Evolutionary conservation across 331 rosid genomes (phyloP).

Genomic region (Arachis monticola): DNA sequence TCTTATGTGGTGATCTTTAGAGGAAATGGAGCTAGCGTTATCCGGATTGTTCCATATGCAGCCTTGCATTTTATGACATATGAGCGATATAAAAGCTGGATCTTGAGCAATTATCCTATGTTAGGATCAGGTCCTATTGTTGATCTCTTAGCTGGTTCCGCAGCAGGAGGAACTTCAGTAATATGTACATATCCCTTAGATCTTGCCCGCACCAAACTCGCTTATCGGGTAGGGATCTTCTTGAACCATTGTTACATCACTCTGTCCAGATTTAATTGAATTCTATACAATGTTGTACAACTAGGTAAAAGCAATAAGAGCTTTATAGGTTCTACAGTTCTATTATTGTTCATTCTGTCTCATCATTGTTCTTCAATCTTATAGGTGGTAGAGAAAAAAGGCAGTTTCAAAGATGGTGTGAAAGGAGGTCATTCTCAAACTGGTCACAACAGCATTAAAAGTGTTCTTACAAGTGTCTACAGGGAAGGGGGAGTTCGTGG

Average conservation of each 20-base stretch:
- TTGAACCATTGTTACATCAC: slow-evolving; percentile 3
- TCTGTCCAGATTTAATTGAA: slow-evolving; percentile 4
- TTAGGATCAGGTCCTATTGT: slow-evolving; percentile 84
- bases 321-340: too few species aligned
- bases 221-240: slow-evolving; percentile 74
- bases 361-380: slow-evolving; percentile 21
- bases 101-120: slow-evolving; percentile 63
- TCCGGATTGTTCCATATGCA: slow-evolving; percentile 91
- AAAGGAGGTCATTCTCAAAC: slow-evolving; percentile 53
- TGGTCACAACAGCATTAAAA: slow-evolving; percentile 63
- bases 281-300: not conserved
- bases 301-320: not conserved
- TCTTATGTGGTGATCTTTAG: slow-evolving; percentile 50
- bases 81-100: slow-evolving; percentile 89
- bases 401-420: slow-evolving; percentile 47
- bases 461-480: slow-evolving; percentile 72
- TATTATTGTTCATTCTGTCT: too few species aligned
- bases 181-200: slow-evolving; percentile 94
- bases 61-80: slow-evolving; percentile 97
- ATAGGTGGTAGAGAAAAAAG: slow-evolving; percentile 67
- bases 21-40: slow-evolving; percentile 97
- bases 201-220: slow-evolving; percentile 97
- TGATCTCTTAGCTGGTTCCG: slow-evolving; percentile 97
- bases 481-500: slow-evolving; percentile 82
- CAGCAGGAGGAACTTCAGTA: slow-evolving; percentile 94